Conservation (phyloP, 768 basidiomycete species). For the Pulveroboletus sp. region DNA sequence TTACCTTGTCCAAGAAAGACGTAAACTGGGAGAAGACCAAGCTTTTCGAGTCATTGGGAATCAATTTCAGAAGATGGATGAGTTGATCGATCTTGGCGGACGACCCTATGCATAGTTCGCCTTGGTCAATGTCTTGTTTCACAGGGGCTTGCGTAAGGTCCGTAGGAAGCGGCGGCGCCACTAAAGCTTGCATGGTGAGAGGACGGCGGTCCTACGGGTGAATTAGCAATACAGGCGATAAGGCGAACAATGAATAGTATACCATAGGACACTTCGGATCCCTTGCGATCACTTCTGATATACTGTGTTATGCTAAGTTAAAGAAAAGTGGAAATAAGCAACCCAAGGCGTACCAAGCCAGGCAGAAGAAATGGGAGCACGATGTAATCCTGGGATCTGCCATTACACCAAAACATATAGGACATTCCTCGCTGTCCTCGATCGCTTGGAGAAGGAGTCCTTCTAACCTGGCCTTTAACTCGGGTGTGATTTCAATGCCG, state of each 20-base stretch:
- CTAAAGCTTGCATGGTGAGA: conserved; percentile 51
- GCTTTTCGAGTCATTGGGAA: conserved; percentile 70
- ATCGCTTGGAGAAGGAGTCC: conserved; percentile 58
- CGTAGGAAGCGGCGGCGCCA: conserved; percentile 61
- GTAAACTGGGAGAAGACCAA: conserved; percentile 92
- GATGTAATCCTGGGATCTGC: conserved; percentile 69
- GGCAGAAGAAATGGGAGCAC: conserved; percentile 73
- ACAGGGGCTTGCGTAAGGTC: conserved; percentile 64
- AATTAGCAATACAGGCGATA: background rate
- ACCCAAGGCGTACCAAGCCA: conserved; percentile 51
- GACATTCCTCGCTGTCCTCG: conserved; percentile 83
- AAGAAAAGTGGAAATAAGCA: background rate
- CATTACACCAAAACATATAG: conserved; percentile 63
- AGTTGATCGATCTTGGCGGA: conserved; percentile 89
- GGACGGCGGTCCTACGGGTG: conserved; percentile 63
- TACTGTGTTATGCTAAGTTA: conserved; percentile 38
- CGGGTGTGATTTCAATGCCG: conserved; percentile 44
- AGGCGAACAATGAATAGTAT: conserved; percentile 3
- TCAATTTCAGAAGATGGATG: conserved; percentile 66
- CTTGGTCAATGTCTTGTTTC: conserved; percentile 38
- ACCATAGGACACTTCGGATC: conserved; percentile 86
- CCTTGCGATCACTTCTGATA: conserved; percentile 64
- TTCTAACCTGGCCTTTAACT: conserved; percentile 57
- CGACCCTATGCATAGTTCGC: conserved; percentile 47
- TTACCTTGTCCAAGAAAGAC: conserved; percentile 75